A percentile compares a stretch with the other conserved stretches of the same genome.
Evolutionary conservation across 139 green algal species (phyloP).

Genomic region (Pycnococcus provasolii): DNA sequence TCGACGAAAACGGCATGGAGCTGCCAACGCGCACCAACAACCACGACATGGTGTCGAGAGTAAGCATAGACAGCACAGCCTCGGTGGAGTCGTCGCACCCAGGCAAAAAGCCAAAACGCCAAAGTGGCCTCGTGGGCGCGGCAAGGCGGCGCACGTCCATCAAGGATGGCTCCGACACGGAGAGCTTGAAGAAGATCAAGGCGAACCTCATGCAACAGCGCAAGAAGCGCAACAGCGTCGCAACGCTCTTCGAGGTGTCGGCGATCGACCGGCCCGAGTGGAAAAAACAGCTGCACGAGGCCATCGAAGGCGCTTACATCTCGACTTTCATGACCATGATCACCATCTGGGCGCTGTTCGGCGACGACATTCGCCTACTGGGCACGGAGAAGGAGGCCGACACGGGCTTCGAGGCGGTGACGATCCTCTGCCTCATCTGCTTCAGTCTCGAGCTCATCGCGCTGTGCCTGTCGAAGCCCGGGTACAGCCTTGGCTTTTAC

Average conservation of each 20-base stretch:
- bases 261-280: not conserved
- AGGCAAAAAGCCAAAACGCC: too few relatives aligned
- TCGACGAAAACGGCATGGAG: too few relatives aligned
- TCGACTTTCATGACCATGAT: slow-evolving; percentile 35
- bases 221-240: too few relatives aligned
- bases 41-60: too few relatives aligned
- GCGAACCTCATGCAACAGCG: too few relatives aligned
- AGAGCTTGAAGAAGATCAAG: too few relatives aligned
- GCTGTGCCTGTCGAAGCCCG: slow-evolving; percentile 39
- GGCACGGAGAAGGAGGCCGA: slow-evolving; percentile 44
- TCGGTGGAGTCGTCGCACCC: too few relatives aligned
- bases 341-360: slow-evolving; percentile 64
- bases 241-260: not conserved
- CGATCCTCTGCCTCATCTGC: slow-evolving; percentile 38
- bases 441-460: slow-evolving; percentile 46
- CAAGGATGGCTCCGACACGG: too few relatives aligned
- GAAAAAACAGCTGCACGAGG: not conserved
- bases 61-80: too few relatives aligned
- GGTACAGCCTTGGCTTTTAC: slow-evolving; percentile 79
- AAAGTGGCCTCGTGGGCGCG: too few relatives aligned
- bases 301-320: not conserved
- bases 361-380: slow-evolving; percentile 65
- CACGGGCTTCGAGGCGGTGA: slow-evolving; percentile 41
- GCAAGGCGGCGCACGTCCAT: too few relatives aligned
- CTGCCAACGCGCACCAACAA: too few relatives aligned